phyloP scores from a whole-genome alignment of 257 asterid species.

The Nicotiana otophora region DNA sequence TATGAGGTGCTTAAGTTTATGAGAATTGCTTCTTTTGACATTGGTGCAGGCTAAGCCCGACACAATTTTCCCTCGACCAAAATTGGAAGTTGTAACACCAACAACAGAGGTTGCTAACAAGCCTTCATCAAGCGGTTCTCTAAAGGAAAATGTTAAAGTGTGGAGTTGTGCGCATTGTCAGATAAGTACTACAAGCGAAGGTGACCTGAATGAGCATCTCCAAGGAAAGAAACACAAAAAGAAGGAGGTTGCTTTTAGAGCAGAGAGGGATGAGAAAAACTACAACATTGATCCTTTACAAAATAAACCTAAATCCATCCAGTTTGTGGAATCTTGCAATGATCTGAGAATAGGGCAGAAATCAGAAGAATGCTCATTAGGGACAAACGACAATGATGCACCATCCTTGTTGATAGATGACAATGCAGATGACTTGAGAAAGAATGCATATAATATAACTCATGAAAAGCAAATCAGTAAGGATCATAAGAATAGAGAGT shows the following conservation, averaged over 20 bases:
- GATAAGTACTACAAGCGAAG: slow-evolving; percentile 27
- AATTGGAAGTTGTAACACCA: slow-evolving; percentile 25
- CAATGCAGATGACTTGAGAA: neutral
- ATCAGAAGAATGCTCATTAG: neutral
- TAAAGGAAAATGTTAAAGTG: slow-evolving; percentile 24
- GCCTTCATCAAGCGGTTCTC: slow-evolving; percentile 8
- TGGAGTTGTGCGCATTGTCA: slow-evolving; percentile 51
- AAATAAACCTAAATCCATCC: slow-evolving; percentile 9
- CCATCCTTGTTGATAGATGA: neutral
- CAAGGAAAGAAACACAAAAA: slow-evolving; percentile 53
- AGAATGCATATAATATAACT: neutral
- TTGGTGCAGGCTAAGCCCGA: slow-evolving; percentile 33
- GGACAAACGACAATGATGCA: neutral
- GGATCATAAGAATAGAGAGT: neutral
- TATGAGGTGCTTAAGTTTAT: neutral
- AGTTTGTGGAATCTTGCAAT: neutral
- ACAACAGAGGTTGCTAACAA: slow-evolving; percentile 9
- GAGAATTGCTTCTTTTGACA: neutral
- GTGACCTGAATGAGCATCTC: slow-evolving; percentile 30
- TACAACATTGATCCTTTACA: slow-evolving; percentile 22
- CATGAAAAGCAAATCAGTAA: neutral
- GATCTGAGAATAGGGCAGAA: slow-evolving; percentile 7
- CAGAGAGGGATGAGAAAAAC: slow-evolving; percentile 17
- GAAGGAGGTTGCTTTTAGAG: slow-evolving; percentile 32
- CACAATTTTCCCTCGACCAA: slow-evolving; percentile 22